Base-by-base conservation (phyloP, 495 filamentous ascomycete genomes). In the Clavariopsis aquatica region DNA sequence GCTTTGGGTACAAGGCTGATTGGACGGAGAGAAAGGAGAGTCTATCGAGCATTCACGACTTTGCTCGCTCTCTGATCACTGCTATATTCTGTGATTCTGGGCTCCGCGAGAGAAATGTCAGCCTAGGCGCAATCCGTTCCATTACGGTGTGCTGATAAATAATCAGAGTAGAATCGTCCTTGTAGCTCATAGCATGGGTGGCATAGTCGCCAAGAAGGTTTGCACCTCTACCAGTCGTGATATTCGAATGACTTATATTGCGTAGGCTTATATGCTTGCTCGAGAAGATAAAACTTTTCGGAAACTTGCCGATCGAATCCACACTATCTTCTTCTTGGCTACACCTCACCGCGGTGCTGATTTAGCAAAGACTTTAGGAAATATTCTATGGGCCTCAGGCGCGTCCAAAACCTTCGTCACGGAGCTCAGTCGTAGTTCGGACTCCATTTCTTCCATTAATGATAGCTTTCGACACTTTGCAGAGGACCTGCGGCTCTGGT, bases 331-430 rank as follows among this genome's bases (percentile, higher is more conserved):
- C 62, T 85, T 85, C 69, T 65, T 85, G 1, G 80, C 73, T 0
- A 84, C 82, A 3, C 83, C 83, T 4, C 82, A 84, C 60, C 65
- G 78, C 27, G 83, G 82, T 4, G 77, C 81, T 0, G 74, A 82
- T 52, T 67, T 73, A 31, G 83, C 81, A 1, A 49, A 73, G 24
- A 52, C 75, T 0, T 70, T 84, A 7, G 74, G 75, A 0, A 76
- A 73, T 26, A 73, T 82, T 23, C 64, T 82, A 0, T 6, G 20
- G 28, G 20, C 52, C 23, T 19, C 63, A 13, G 26, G 22, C 3
- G 24, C 38, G 1, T 1, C 31, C 1, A 41, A 47, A 26, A 23
- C 56, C 36, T 66, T 43, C 57, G 49, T 66, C 12, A 29, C 52
- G 17, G 47, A 66, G 22, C 47, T 66, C 5, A 9, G 26, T 5